These are phyloP conservation scores for Saccharomyces jurei DNA, from an alignment of 805 yeast species.

Conservation along the genomic window DNA sequence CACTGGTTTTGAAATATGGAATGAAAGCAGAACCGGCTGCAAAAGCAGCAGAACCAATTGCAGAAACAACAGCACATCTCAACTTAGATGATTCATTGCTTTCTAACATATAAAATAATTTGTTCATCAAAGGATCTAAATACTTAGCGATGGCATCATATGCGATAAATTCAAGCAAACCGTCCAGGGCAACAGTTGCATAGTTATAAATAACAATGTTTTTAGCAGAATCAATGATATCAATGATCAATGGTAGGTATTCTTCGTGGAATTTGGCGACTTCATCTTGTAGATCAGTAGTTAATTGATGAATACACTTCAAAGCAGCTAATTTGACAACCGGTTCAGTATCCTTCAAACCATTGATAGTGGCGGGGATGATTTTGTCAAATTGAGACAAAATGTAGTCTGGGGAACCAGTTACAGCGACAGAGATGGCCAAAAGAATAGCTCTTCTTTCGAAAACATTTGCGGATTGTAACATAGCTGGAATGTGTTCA, in stretches of 20 bases:
- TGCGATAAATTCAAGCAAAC: constrained; percentile 83
- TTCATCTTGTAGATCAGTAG: constrained; percentile 75
- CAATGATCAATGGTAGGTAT: constrained; percentile 78
- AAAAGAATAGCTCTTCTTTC: constrained; percentile 84
- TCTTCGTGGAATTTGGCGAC: constrained; percentile 78
- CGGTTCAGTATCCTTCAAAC: constrained; percentile 67
- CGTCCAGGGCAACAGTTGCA: constrained; percentile 87
- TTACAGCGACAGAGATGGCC: constrained; percentile 72
- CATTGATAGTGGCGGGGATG: constrained; percentile 62
- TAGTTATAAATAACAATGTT: constrained; percentile 78
- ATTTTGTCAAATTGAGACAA: constrained; percentile 67
- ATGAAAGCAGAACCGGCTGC: constrained; percentile 83
- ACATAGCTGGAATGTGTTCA: constrained; percentile 49
- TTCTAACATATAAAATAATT: constrained; percentile 75
- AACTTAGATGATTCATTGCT: constrained; percentile 63
- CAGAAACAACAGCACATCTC: constrained; percentile 78
- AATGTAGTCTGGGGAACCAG: constrained; percentile 92
- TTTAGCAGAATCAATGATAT: constrained; percentile 78
- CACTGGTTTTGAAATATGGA: constrained; percentile 79
- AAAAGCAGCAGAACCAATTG: constrained; percentile 94
- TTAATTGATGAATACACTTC: constrained; percentile 67
- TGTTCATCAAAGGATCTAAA: constrained; percentile 83
- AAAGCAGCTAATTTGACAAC: constrained; percentile 81
- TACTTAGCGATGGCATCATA: constrained; percentile 76
- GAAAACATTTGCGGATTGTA: constrained; percentile 55